Conservation (phyloP, 768 basidiomycete species). For the Paxillus ammoniavirescens region DNA sequence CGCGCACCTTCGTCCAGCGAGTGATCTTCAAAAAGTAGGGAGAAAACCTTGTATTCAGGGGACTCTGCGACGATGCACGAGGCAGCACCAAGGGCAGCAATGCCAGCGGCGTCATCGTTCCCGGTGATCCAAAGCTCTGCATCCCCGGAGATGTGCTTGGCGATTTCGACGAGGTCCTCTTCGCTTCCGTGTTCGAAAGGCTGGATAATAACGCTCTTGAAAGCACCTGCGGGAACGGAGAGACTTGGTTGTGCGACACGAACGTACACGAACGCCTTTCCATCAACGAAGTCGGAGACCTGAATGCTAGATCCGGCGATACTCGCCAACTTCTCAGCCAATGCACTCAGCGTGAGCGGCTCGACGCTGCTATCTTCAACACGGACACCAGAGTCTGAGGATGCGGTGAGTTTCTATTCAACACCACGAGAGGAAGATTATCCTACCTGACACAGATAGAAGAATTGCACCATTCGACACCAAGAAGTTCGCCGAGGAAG, state of each 20-base stretch:
- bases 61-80: constrained; percentile 30
- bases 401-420: background rate
- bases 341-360: constrained; percentile 9
- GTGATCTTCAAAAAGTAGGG: constrained; percentile 30
- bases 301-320: constrained; percentile 13
- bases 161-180: constrained; percentile 27
- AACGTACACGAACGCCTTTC: constrained; percentile 13
- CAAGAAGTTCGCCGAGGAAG: constrained; percentile 23
- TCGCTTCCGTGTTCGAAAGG: constrained; percentile 26
- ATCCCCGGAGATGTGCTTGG: constrained; percentile 21
- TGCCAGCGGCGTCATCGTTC: constrained; percentile 30
- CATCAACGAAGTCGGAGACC: constrained; percentile 8
- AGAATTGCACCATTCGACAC: constrained; percentile 22
- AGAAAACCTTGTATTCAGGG: constrained; percentile 27
- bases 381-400: constrained; percentile 13
- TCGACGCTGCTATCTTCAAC: constrained; percentile 17
- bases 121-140: constrained; percentile 29
- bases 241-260: constrained; percentile 15
- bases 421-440: background rate
- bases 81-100: constrained; percentile 28
- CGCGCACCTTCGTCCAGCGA: constrained; percentile 18
- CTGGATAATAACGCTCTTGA: constrained; percentile 26
- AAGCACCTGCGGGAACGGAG: constrained; percentile 11
- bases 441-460: constrained; percentile 21
- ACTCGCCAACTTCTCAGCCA: constrained; percentile 10